Percentiles rank a stretch among this genome's conserved stretches.
Conservation (phyloP, 176 grass and related monocot species). For the Poa pratensis region DNA sequence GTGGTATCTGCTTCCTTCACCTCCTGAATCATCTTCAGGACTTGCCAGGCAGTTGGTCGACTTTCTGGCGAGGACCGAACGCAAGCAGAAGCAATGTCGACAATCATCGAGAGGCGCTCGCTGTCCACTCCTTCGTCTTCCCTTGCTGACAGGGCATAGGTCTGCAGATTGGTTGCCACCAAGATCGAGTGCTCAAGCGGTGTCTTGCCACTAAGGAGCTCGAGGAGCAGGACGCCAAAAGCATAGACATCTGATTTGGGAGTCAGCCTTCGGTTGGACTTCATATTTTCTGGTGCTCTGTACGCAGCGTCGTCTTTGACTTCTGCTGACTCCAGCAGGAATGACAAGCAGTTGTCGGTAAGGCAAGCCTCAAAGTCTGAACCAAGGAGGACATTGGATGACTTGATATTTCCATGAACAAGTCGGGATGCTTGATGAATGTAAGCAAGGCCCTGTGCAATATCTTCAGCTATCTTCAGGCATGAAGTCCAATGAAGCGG, state of each 20-base stretch:
- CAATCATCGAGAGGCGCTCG: conserved; percentile 77
- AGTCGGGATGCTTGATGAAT: conserved; percentile 92
- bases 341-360: conserved; percentile 85
- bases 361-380: conserved; percentile 96
- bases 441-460: conserved; percentile 88
- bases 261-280: conserved; percentile 70
- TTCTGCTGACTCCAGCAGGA: conserved; percentile 78
- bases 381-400: conserved; percentile 85
- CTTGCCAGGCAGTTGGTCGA: conserved; percentile 90
- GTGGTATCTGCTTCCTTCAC: too few relatives aligned
- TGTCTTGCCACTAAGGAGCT: conserved; percentile 80
- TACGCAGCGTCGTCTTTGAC: conserved; percentile 59
- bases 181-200: conserved; percentile 68
- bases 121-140: conserved; percentile 71
- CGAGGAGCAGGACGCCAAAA: conserved; percentile 80
- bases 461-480: conserved; percentile 96
- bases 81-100: conserved; percentile 72
- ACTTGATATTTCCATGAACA: conserved; percentile 93
- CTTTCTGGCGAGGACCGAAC: conserved; percentile 70
- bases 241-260: conserved; percentile 93
- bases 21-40: conserved; percentile 54
- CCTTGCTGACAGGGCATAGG: conserved; percentile 64
- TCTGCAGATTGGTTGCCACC: conserved; percentile 64
- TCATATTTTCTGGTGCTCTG: conserved; percentile 78
- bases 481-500: conserved; percentile 98